phyloP scores from a whole-genome alignment of 805 yeast species.

The Cyberlindnera maritima region DNA sequence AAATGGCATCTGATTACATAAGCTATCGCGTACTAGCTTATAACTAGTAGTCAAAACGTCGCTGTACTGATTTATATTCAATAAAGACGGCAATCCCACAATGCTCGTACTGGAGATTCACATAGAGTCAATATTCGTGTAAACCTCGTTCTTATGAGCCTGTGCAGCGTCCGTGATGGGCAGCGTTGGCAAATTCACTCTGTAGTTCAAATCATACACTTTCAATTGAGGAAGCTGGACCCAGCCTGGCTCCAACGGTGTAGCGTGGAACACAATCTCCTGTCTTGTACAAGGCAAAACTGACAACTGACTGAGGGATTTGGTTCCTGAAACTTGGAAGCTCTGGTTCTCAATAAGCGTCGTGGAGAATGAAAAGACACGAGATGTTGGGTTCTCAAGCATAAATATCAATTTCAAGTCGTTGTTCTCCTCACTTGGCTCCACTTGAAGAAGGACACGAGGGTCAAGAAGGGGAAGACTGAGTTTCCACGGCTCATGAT shows the following conservation, averaged over 20 bases:
- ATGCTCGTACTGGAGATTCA: too few relatives aligned
- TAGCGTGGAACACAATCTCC: slow-evolving; percentile 34
- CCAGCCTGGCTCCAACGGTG: slow-evolving; percentile 20
- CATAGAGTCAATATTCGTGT: slow-evolving; percentile 4
- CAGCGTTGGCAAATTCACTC: slow-evolving; percentile 55
- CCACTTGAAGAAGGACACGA: slow-evolving; percentile 50
- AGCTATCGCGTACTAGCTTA: too few relatives aligned
- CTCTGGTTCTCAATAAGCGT: slow-evolving; percentile 36
- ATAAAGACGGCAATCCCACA: too few relatives aligned
- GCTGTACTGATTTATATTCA: too few relatives aligned
- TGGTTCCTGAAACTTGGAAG: slow-evolving; percentile 37
- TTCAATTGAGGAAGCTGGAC: slow-evolving; percentile 56
- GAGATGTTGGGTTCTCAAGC: slow-evolving; percentile 73
- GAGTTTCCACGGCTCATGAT: slow-evolving; percentile 45
- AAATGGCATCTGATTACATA: too few relatives aligned
- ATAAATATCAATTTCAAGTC: slow-evolving; percentile 41
- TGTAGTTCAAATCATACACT: slow-evolving; percentile 67
- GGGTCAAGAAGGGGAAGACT: slow-evolving; percentile 68
- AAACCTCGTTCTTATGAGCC: slow-evolving; percentile 29
- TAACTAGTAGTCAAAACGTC: too few relatives aligned
- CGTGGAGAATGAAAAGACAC: slow-evolving; percentile 61
- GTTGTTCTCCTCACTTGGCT: slow-evolving; percentile 20
- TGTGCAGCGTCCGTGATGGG: slow-evolving; percentile 36
- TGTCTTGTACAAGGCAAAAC: slow-evolving; percentile 63
- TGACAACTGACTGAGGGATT: slow-evolving; percentile 21